Percentiles rank a stretch among this genome's conserved stretches.
phyloP scores from a whole-genome alignment of 768 basidiomycete genomes.

The Kondoa subrosea region DNA sequence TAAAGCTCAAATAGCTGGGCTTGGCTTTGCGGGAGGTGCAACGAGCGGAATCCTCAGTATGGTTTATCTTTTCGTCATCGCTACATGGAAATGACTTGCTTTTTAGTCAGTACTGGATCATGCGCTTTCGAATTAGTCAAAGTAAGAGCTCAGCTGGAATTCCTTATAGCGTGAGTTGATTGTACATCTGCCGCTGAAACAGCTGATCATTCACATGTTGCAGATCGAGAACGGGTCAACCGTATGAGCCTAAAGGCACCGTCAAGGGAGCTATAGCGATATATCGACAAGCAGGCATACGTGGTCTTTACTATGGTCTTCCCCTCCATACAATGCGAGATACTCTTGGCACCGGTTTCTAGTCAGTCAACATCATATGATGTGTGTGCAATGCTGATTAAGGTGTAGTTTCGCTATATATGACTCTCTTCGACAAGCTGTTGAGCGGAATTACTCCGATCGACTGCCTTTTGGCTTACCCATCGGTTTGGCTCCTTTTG shows the following conservation, averaged over 20 bases:
- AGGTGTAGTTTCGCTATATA: slow-evolving; percentile 26
- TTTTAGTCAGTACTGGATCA: slow-evolving; percentile 15
- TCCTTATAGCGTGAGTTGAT: slow-evolving; percentile 25
- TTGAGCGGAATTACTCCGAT: slow-evolving; percentile 10
- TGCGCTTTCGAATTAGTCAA: slow-evolving; percentile 20
- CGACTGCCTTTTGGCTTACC: slow-evolving; percentile 11
- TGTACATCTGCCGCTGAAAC: background rate
- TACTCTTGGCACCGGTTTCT: slow-evolving; percentile 27
- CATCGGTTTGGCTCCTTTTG: slow-evolving; percentile 21
- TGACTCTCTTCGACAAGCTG: slow-evolving; percentile 23
- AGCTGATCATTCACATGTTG: background rate
- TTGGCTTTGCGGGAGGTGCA: slow-evolving; percentile 12
- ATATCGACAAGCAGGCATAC: slow-evolving; percentile 22
- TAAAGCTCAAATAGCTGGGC: background rate
- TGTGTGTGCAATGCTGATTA: background rate
- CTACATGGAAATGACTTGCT: background rate
- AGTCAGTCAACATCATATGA: slow-evolving; percentile 4
- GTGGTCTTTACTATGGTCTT: slow-evolving; percentile 25
- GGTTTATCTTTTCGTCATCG: background rate
- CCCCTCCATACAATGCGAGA: slow-evolving; percentile 23
- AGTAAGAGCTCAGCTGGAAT: slow-evolving; percentile 24
- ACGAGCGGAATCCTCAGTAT: background rate
- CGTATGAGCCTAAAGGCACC: slow-evolving; percentile 24
- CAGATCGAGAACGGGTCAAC: slow-evolving; percentile 23
- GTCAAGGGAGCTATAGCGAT: slow-evolving; percentile 21